A percentile compares a stretch with the other conserved stretches of the same genome.
Conservation (phyloP, 208 protist genomes). For the Leishmania lainsoni region DNA sequence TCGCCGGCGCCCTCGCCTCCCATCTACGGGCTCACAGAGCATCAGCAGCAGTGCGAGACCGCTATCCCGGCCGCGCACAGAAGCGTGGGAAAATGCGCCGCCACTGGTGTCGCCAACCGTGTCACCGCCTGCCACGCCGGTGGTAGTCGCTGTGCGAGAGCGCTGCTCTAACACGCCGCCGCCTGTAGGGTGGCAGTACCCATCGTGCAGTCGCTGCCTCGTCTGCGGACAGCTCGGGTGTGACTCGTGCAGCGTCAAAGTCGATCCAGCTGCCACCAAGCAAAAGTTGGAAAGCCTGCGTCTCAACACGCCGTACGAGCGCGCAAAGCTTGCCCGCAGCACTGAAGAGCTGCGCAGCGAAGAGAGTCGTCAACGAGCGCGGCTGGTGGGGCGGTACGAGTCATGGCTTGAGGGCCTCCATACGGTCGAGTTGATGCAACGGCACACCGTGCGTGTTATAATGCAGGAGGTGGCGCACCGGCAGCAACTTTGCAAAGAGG, state of each 20-base stretch:
- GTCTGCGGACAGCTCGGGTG: slow-evolving; percentile 67
- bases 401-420: slow-evolving; percentile 31
- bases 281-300: slow-evolving; percentile 64
- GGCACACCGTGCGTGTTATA: slow-evolving; percentile 32
- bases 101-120: slow-evolving; percentile 24
- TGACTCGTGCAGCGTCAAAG: slow-evolving; percentile 34
- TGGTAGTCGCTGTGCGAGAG: slow-evolving; percentile 17
- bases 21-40: slow-evolving; percentile 6
- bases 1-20: slow-evolving; percentile 25
- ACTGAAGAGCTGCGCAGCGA: slow-evolving; percentile 53
- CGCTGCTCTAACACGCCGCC: slow-evolving; percentile 25
- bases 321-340: slow-evolving; percentile 58
- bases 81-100: slow-evolving; percentile 21
- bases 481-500: slow-evolving; percentile 28
- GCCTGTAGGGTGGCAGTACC: slow-evolving; percentile 60
- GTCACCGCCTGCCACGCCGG: slow-evolving; percentile 27
- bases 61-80: slow-evolving; percentile 25
- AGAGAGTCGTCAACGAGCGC: slow-evolving; percentile 53
- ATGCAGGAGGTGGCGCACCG: slow-evolving; percentile 34
- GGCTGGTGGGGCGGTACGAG: slow-evolving; percentile 40
- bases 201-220: slow-evolving; percentile 72
- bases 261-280: slow-evolving; percentile 54
- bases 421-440: slow-evolving; percentile 20
- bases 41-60: slow-evolving; percentile 23
- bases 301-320: slow-evolving; percentile 79